Base-by-base conservation (phyloP, 2,329 filamentous ascomycete species). In the Diaporthe helianthi region DNA sequence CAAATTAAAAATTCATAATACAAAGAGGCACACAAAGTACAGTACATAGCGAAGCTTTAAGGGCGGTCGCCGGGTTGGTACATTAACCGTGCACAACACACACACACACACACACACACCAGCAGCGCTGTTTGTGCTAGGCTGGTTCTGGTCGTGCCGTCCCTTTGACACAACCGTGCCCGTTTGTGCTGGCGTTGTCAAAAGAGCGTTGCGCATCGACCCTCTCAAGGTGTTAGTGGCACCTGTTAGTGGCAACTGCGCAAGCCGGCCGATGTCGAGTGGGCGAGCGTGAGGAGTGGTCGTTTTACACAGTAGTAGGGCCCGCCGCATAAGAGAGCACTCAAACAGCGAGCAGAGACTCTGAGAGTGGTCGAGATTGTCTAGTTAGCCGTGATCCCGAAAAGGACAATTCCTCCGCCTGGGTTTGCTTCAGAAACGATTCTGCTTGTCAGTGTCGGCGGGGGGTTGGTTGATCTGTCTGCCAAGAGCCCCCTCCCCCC, bases 371-470 rank as follows among this genome's bases (percentile, higher is more conserved):
- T 61, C 46, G 58, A 47, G n/a, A 13, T 19, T 46, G 24, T 24
- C 19, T 63, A 44, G 44, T 13, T 38, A 36, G 58, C 26, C 29
- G 19, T 49, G 44, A 15, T 49, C 58, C 58, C 29, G 44, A 63
- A 63, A 3, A 47, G 44, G 58, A 36, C 58, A 63, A 63, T 19
- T 49, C n/a, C 58, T 63, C 58, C 58, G 58, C 58, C 58, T 49
- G 44, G 58, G 58, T 63, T 63, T 63, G 58, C 58, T 63, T 63
- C 58, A 63, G 58, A 63, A 63, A 41, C 58, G 58, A 33, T 63
- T 31, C 44, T 63, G 58, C 58, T 49, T 29, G 58, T 63, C 58
- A 63, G 29, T 63, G 29, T 63, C 44, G 33, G 66, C 33, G 46
- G 36, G 58, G 58, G 49, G 49, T 64, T 44, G 19, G 36, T 65